Evolutionary conservation across 768 basidiomycete genomes (phyloP), one percentile per base, ranked within the genome.

Genomic region (Amanita phalloides): DNA sequence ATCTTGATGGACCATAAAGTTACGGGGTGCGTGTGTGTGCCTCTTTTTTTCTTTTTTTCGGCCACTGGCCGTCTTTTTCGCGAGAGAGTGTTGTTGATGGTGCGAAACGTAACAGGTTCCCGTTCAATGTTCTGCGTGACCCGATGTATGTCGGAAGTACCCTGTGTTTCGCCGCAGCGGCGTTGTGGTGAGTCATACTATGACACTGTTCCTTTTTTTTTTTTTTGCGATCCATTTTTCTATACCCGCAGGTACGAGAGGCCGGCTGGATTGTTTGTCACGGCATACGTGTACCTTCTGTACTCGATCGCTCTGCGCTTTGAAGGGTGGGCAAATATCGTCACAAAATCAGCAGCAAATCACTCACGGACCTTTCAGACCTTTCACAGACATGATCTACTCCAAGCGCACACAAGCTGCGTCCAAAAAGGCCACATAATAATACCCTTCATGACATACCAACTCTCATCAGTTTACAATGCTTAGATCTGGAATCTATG

Each of bases 121-220:
- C 95, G 0, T 99, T 97, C 76, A 95, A 95, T 63, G 77, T 96
- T 44, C 74, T 94, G 38, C 74, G 79, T 17, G 86, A 96, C 65
- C 95, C 95, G 0, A 99, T 99, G 95, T 98, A 99, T 62, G 87
- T 92, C 43, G 95, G 95, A 6, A 91, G 86, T 61, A 93, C 92
- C 4, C 70, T 99, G 71, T 89, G 84, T 64, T 97, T 97, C 69
- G 68, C 79, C 35, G 94, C 83, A 20, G 82, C 80, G 1, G 86
- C 95, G 0, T 72, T 99, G 32, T 95, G 91, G 92, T 92, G 54
- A 60, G 84, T 64, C 21, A 2, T 11, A 21, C 8, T 10, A 3
- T n/a, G 17, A 17, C 17, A 17, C 17, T 17, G 17, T 10, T 25
- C 7, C 23, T 20, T 13, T 53, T 11, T 21, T 21, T 48, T 20